Conservation (phyloP, 1,139 yeast species). For the Keqinozyma sinolaborantium region DNA sequence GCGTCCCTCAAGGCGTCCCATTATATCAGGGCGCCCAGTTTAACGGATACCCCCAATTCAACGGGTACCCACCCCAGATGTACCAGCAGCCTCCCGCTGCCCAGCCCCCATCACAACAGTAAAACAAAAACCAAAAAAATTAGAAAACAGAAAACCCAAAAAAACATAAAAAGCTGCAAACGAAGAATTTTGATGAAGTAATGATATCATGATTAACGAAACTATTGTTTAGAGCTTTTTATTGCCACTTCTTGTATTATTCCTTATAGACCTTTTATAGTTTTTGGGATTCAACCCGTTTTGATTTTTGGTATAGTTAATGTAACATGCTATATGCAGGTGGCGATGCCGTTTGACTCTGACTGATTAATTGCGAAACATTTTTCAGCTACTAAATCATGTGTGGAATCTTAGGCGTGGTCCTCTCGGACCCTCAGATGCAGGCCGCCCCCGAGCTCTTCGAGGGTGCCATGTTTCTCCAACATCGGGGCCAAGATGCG, state of each 20-base stretch:
- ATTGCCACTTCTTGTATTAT: background rate
- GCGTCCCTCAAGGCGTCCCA: slow-evolving; percentile 9
- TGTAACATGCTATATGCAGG: too few relatives aligned
- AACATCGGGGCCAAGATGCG: slow-evolving; percentile 99
- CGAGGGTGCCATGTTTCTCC: slow-evolving; percentile 91
- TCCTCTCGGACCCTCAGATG: slow-evolving; percentile 69
- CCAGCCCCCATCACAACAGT: slow-evolving; percentile 5
- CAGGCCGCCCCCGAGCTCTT: slow-evolving; percentile 85
- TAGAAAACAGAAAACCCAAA: slow-evolving; percentile 6
- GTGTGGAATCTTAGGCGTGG: slow-evolving; percentile 96
- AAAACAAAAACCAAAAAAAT: background rate
- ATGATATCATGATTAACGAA: background rate
- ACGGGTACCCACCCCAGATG: slow-evolving; percentile 14
- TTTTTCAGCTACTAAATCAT: slow-evolving; percentile 32
- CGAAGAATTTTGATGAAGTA: slow-evolving; percentile 1
- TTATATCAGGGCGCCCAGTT: slow-evolving; percentile 8
- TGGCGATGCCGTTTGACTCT: too few relatives aligned
- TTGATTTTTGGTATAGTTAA: slow-evolving; percentile 4
- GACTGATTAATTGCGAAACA: too few relatives aligned
- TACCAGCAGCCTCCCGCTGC: slow-evolving; percentile 11
- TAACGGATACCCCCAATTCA: slow-evolving; percentile 14
- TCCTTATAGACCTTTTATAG: background rate
- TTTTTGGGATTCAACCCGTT: slow-evolving; percentile 6
- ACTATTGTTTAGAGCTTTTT: background rate
- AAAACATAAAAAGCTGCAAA: slow-evolving; percentile 5